Percentiles rank a stretch among this genome's conserved stretches.
phyloP scores from a whole-genome alignment of 768 basidiomycete species.

The Suillus plorans region DNA sequence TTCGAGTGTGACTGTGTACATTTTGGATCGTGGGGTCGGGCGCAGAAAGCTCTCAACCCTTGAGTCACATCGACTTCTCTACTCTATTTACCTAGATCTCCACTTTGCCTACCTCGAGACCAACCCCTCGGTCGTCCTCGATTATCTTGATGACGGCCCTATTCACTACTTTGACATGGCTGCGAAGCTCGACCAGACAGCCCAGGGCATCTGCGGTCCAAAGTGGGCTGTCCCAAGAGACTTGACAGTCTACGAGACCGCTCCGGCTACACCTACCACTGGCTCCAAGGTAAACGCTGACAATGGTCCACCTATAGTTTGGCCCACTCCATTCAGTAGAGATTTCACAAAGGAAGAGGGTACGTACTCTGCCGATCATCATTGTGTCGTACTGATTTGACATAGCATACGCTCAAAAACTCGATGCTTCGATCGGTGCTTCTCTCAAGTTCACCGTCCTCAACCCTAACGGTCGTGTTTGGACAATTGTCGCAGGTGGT shows the following conservation, averaged over 20 bases:
- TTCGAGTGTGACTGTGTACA: constrained; percentile 26
- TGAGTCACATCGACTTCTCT: constrained; percentile 27
- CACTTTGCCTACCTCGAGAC: constrained; percentile 99
- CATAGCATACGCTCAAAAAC: constrained; percentile 92
- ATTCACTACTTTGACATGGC: constrained; percentile 99
- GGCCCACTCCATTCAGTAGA: constrained; percentile 95
- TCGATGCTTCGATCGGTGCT: constrained; percentile 95
- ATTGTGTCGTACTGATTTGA: neutral
- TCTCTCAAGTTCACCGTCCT: constrained; percentile 97
- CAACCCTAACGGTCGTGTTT: constrained; percentile 91
- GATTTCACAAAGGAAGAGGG: constrained; percentile 95
- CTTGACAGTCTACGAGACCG: constrained; percentile 66
- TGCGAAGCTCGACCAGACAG: constrained; percentile 99
- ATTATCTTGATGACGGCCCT: constrained; percentile 46
- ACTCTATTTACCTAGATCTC: constrained; percentile 96
- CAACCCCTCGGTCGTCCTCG: constrained; percentile 95
- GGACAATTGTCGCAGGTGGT: constrained; percentile 99
- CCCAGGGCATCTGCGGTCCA: constrained; percentile 95
- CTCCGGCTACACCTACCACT: constrained; percentile 37
- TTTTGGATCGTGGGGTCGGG: constrained; percentile 17
- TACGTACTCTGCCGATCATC: neutral
- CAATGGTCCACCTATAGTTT: constrained; percentile 97
- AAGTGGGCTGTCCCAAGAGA: constrained; percentile 99
- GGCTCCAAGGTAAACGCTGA: constrained; percentile 69
- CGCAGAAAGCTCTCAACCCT: no score